Evolutionary conservation across 2,329 filamentous ascomycete genomes (phyloP).

Genomic region (Aspergillus pseudoterreus): DNA sequence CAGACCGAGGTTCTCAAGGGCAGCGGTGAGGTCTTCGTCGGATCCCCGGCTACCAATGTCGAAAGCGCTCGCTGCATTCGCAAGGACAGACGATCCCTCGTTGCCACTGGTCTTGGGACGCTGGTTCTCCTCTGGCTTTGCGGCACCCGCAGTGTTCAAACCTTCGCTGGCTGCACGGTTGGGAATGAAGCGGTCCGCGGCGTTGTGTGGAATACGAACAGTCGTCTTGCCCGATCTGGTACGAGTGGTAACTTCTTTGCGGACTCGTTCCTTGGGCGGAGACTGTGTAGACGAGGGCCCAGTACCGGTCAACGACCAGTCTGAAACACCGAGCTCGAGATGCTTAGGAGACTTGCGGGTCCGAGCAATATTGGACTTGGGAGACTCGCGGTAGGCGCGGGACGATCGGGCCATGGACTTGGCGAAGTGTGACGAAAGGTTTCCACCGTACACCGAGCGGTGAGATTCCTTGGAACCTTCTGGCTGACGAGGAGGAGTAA

Average conservation of each 20-base stretch:
- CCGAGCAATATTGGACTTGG: conserved; percentile 85
- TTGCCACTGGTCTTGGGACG: conserved; percentile 66
- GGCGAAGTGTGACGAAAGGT: conserved; percentile 74
- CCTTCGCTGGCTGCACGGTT: conserved; percentile 88
- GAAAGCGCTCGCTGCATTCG: conserved; percentile 67
- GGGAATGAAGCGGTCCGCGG: conserved; percentile 91
- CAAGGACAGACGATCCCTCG: conserved; percentile 72
- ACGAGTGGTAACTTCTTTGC: conserved; percentile 51
- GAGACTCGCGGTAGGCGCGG: conserved; percentile 71
- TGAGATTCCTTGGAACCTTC: conserved; percentile 53
- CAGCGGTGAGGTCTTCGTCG: conserved; percentile 72
- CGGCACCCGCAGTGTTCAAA: conserved; percentile 73
- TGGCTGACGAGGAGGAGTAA: conserved; percentile 65
- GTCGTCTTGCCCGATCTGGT: conserved; percentile 66
- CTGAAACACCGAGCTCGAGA: conserved; percentile 86
- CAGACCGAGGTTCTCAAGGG: conserved; percentile 75
- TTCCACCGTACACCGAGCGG: conserved; percentile 74
- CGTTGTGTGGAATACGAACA: conserved; percentile 63
- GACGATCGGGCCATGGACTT: conserved; percentile 52
- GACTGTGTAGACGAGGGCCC: conserved; percentile 57
- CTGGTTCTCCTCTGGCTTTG: conserved; percentile 78
- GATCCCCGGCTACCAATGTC: conserved; percentile 58
- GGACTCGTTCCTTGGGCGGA: conserved; percentile 58
- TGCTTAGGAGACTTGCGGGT: conserved; percentile 72
- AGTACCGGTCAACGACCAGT: conserved; percentile 86